A percentile compares a stretch with the other conserved stretches of the same genome.
Evolutionary conservation across 1,284 basidiomycete species (phyloP).

Genomic region (Exsudoporus floridanus): DNA sequence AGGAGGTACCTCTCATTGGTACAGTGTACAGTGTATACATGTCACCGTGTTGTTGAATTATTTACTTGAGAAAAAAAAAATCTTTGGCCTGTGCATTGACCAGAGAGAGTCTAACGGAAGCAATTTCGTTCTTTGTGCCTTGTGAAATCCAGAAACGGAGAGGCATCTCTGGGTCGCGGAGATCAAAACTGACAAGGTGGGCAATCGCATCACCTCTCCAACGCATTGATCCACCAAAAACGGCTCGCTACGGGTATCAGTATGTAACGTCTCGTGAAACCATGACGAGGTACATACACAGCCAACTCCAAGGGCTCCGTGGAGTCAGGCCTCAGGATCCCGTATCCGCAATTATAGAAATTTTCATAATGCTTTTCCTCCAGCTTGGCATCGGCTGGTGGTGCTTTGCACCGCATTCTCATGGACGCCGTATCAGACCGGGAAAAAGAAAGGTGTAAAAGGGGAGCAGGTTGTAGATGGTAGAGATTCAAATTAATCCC

Average conservation of each 20-base stretch:
- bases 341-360: neutral
- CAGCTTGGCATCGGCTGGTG: neutral
- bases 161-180: constrained; percentile 31
- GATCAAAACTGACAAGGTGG: constrained; percentile 28
- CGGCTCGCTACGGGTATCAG: neutral
- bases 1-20: constrained; percentile 23
- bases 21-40: constrained; percentile 27
- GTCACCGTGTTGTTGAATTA: constrained; percentile 1
- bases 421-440: constrained; percentile 2
- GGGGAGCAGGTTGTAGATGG: neutral
- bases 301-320: constrained; percentile 31
- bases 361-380: constrained; percentile 1
- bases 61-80: constrained; percentile 3
- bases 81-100: constrained; percentile 11
- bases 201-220: constrained; percentile 9
- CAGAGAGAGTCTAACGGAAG: constrained; percentile 32
- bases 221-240: neutral
- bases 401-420: neutral
- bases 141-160: constrained; percentile 7
- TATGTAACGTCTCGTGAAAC: neutral
- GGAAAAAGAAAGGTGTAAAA: neutral
- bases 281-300: constrained; percentile 2
- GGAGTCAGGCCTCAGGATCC: constrained; percentile 17
- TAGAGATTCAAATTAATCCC: neutral
- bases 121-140: constrained; percentile 18